Evolutionary conservation across 2,329 filamentous ascomycete species (phyloP), one percentile per base, ranked within the genome.

Genomic region (Diaporthe longicolla): DNA sequence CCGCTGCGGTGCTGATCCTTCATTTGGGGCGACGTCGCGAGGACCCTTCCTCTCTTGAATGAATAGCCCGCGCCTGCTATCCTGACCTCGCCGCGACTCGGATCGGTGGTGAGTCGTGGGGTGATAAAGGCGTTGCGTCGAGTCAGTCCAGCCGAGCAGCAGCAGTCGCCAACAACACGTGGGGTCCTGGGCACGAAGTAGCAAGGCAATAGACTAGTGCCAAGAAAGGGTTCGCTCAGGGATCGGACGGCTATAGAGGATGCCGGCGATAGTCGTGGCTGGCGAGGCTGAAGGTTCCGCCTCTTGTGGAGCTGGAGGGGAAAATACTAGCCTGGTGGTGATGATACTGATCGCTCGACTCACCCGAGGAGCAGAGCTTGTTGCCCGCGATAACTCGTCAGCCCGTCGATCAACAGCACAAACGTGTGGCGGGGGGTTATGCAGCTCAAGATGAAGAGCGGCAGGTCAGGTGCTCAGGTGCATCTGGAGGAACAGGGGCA

Each of bases 1-100:
- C 13, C 63, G 61, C 45, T 66, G 63, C 63, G 63, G 63, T 66
- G 63, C 29, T 52, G 63, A 66, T 66, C 63, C 63, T 66, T 66
- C 63, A 66, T 66, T 66, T 66, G 45, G n/a, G 35, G 21, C 63
- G 45, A 52, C 63, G 63, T 66, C 63, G 63, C 45, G 45, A 66
- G 24, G 11, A 3, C 29, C 10, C 6, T 66, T 24, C 21, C 26
- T 11, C 13, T 52, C 26, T 52, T 66, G 35, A 54, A 52, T 66
- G 63, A 66, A 52, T 19, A 66, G 63, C 63, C 63, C 13, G 21
- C 21, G 45, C 32, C 45, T 48, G 19, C 29, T 19, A 19, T 45
- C 58, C 24, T 29, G 58, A 37, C 19, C 26, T 13, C 37, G 10
- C 17, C 63, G 61, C 43, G 45, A 35, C 45, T 37, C 63, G 29